These are phyloP conservation scores for Coemansia sp. DNA, from an alignment of 192 early-diverging fungal genomes.

Conservation along the genomic window DNA sequence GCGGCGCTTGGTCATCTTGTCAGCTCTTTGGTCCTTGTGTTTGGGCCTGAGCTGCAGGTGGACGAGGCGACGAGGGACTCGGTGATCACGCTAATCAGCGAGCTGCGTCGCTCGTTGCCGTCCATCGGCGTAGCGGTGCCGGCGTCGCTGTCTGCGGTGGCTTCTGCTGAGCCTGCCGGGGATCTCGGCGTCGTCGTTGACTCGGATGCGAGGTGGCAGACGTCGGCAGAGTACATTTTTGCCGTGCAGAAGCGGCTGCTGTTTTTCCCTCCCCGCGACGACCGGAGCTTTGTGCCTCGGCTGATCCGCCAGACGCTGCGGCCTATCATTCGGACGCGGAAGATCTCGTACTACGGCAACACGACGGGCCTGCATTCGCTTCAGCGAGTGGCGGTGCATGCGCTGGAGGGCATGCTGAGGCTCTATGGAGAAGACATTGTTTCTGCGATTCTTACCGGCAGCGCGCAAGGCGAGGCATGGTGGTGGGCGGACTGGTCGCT, in stretches of 20 bases:
- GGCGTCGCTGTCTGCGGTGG: background rate
- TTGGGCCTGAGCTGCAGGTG: conserved; percentile 87
- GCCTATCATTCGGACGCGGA: conserved; percentile 26
- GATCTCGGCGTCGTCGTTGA: conserved; percentile 20
- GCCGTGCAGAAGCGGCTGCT: conserved; percentile 42
- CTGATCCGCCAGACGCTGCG: conserved; percentile 24
- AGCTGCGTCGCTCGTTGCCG: conserved; percentile 67
- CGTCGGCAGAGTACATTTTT: conserved; percentile 24
- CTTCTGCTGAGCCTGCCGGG: background rate
- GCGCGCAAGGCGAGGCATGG: background rate
- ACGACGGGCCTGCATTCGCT: conserved; percentile 11
- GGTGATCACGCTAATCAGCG: conserved; percentile 73
- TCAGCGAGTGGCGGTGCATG: conserved; percentile 30
- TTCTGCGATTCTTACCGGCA: background rate
- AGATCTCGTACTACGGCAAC: conserved; percentile 13
- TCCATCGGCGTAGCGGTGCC: conserved; percentile 9
- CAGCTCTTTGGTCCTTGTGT: conserved; percentile 79
- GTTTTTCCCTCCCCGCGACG: conserved; percentile 19
- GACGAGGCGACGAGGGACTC: conserved; percentile 72
- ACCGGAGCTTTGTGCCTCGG: conserved; percentile 11
- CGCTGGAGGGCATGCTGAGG: conserved; percentile 35
- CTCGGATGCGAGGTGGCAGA: conserved; percentile 41
- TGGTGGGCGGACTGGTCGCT: conserved; percentile 15
- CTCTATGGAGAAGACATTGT: conserved; percentile 28
- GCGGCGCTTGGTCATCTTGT: conserved; percentile 80